Evolutionary conservation across 2,329 filamentous ascomycete genomes (phyloP).

Genomic region (Xylariaceae sp.): DNA sequence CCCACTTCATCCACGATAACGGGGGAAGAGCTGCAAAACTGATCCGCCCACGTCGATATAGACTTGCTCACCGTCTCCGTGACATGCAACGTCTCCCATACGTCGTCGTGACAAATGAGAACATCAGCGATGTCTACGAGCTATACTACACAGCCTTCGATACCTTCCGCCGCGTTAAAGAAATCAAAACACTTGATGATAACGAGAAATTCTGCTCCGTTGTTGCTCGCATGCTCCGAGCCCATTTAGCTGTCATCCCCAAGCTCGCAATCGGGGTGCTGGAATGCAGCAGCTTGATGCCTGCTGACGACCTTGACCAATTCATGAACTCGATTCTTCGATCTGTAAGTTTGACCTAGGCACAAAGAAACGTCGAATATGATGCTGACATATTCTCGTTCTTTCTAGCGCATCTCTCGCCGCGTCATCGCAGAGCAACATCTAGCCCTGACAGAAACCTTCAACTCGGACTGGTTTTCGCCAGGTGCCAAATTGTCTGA

Average conservation of each 20-base stretch:
- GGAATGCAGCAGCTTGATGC: constrained; percentile 81
- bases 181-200: constrained; percentile 81
- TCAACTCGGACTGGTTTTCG: constrained; percentile 85
- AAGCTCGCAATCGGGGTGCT: constrained; percentile 91
- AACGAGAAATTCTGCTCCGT: constrained; percentile 84
- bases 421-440: constrained; percentile 98
- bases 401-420: constrained; percentile 82
- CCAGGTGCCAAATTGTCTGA: constrained; percentile 69
- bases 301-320: constrained; percentile 74
- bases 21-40: too few species aligned
- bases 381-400: neutral
- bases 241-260: constrained; percentile 90
- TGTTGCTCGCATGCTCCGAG: constrained; percentile 73
- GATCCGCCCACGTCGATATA: too few species aligned
- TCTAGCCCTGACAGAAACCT: constrained; percentile 89
- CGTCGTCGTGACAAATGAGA: constrained; percentile 89
- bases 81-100: constrained; percentile 97
- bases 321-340: constrained; percentile 94
- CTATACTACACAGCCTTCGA: constrained; percentile 98
- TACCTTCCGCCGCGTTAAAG: constrained; percentile 74
- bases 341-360: constrained; percentile 56
- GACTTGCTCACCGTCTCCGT: constrained; percentile 87
- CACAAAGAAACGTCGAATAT: neutral
- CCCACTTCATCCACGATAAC: too few species aligned
- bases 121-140: constrained; percentile 93